These are phyloP conservation scores for Eucalyptus urophylla DNA, from an alignment of 345 rosid species.

Conservation along the genomic window DNA sequence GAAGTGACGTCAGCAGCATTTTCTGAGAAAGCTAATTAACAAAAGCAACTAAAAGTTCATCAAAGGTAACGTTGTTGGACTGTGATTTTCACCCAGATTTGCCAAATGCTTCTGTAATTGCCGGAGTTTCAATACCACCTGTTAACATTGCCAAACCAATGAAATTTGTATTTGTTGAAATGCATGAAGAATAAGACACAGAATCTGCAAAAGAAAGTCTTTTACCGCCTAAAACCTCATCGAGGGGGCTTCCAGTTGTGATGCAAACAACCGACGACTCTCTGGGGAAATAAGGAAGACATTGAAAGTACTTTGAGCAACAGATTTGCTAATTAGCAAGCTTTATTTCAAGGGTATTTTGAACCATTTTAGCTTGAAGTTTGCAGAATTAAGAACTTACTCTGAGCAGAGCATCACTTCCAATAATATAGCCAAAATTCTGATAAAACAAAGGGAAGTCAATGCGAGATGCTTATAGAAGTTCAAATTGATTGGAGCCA, in stretches of 20 bases:
- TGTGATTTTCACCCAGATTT: conserved; percentile 48
- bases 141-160: neutral
- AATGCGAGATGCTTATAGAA: too few relatives aligned
- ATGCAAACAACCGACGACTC: too few relatives aligned
- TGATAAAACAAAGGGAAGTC: neutral
- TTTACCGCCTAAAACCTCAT: too few relatives aligned
- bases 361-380: neutral
- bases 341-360: too few relatives aligned
- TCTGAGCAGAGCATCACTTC: conserved; percentile 84
- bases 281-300: too few relatives aligned
- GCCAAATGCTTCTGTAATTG: conserved; percentile 93
- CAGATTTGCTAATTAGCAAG: too few relatives aligned
- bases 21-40: neutral
- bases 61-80: neutral
- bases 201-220: too few relatives aligned
- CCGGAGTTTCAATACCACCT: conserved; percentile 84
- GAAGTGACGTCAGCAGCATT: too few relatives aligned
- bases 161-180: neutral
- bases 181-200: too few relatives aligned
- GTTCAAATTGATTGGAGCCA: neutral
- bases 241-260: too few relatives aligned
- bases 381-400: conserved; percentile 18
- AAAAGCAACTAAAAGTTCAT: neutral
- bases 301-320: too few relatives aligned
- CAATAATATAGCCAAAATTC: conserved; percentile 62